Percentiles rank a stretch among this genome's conserved stretches.
Evolutionary conservation across 164 flowering plant species (phyloP).

Genomic region (grape (Vitis vinifera)): DNA sequence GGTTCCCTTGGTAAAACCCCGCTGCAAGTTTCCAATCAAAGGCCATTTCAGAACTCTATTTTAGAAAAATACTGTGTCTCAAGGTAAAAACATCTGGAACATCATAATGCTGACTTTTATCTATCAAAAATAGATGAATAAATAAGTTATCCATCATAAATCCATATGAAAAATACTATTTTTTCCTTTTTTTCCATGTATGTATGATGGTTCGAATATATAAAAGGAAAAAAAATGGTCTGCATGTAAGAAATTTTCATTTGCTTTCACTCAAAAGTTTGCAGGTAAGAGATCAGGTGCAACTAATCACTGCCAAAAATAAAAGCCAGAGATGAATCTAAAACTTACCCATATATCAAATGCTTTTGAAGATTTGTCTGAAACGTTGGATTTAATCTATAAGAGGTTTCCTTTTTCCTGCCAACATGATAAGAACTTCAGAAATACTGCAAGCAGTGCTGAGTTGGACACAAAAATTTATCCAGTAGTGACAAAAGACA

Average conservation of each 20-base stretch:
- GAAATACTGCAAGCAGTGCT: neutral
- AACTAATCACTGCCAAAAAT: neutral
- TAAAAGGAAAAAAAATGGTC: no score
- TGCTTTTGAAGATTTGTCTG: constrained; percentile 79
- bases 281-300: neutral
- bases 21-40: constrained; percentile 41
- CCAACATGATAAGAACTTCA: constrained; percentile 7
- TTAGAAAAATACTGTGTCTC: constrained; percentile 3
- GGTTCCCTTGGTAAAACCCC: constrained; percentile 86
- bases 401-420: constrained; percentile 80
- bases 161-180: no score
- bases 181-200: no score
- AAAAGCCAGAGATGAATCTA: neutral
- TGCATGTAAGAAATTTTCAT: no score
- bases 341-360: constrained; percentile 67
- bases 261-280: neutral
- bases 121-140: no score
- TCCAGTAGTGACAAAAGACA: neutral
- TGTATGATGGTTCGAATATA: no score
- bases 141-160: no score
- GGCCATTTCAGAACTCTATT: neutral
- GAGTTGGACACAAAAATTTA: neutral
- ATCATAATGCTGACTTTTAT: no score
- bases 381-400: constrained; percentile 66
- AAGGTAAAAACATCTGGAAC: neutral